Conservation (phyloP, 1,284 basidiomycete species). For the Xerocomus amazonicus region DNA sequence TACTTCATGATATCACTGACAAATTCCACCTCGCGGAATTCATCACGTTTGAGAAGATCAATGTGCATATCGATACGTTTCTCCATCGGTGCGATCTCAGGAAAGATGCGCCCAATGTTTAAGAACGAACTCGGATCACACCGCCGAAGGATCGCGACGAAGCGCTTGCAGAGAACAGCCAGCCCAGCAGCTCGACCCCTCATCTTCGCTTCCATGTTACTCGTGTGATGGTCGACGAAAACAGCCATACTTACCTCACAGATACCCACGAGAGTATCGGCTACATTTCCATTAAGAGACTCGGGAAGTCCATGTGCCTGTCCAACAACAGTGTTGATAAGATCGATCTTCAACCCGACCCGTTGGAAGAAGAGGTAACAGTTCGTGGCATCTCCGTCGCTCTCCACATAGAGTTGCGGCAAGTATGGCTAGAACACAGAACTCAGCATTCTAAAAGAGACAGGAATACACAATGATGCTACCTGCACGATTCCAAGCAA, state of each 20-base stretch:
- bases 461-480: slow-evolving; percentile 1
- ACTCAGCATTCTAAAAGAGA: background rate
- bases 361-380: slow-evolving; percentile 92
- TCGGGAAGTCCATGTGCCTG: slow-evolving; percentile 81
- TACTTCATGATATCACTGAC: slow-evolving; percentile 85
- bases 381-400: slow-evolving; percentile 81
- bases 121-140: slow-evolving; percentile 84
- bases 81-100: slow-evolving; percentile 86
- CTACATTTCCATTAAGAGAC: slow-evolving; percentile 72
- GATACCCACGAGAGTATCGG: slow-evolving; percentile 81
- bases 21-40: slow-evolving; percentile 91
- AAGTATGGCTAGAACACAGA: slow-evolving; percentile 66
- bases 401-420: slow-evolving; percentile 80
- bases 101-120: slow-evolving; percentile 77
- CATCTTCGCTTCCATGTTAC: slow-evolving; percentile 47
- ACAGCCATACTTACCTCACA: slow-evolving; percentile 67
- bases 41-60: slow-evolving; percentile 77
- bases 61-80: slow-evolving; percentile 90
- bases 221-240: background rate
- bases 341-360: slow-evolving; percentile 77
- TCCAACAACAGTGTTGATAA: slow-evolving; percentile 78
- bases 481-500: slow-evolving; percentile 71
- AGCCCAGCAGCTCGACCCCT: slow-evolving; percentile 77
- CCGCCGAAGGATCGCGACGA: slow-evolving; percentile 74
- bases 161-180: slow-evolving; percentile 81